Percentiles rank a stretch among this genome's conserved stretches.
Conservation (phyloP, 2,329 filamentous ascomycete genomes). For the Simplicillium sp. region DNA sequence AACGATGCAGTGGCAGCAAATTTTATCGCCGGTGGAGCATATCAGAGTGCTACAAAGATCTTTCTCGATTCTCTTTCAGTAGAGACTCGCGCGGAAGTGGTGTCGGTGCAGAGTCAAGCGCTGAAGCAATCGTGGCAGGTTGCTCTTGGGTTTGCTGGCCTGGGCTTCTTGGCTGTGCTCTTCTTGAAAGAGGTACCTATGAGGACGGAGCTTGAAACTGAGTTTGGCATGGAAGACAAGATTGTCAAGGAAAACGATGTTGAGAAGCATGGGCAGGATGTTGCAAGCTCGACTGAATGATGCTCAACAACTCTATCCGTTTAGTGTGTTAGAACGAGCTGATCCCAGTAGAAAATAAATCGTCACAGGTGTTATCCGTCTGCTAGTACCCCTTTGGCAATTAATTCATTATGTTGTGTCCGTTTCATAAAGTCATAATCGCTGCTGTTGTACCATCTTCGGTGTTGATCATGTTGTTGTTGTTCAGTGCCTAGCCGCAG, state of each 20-base stretch:
- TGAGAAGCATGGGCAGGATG: neutral
- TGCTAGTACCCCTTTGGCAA: too few relatives aligned
- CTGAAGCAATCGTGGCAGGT: constrained; percentile 15
- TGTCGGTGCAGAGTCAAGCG: constrained; percentile 9
- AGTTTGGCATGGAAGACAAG: constrained; percentile 6
- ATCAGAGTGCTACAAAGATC: neutral
- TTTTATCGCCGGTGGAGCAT: constrained; percentile 10
- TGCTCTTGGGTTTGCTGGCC: constrained; percentile 15
- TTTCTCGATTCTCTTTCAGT: constrained; percentile 1
- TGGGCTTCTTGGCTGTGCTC: constrained; percentile 10
- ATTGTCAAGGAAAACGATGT: neutral
- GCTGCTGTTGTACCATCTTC: too few relatives aligned
- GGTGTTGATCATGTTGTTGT: too few relatives aligned
- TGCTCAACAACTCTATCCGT: too few relatives aligned
- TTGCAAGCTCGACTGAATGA: neutral
- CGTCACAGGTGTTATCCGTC: too few relatives aligned
- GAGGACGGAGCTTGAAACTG: constrained; percentile 3
- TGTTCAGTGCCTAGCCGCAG: too few relatives aligned
- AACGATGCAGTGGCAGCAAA: constrained; percentile 6
- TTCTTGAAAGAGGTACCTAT: constrained; percentile 3
- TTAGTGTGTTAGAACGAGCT: too few relatives aligned
- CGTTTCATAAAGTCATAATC: too few relatives aligned
- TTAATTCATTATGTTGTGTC: too few relatives aligned
- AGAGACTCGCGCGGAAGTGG: constrained; percentile 9
- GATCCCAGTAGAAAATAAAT: too few relatives aligned